A percentile compares a stretch with the other conserved stretches of the same genome.
Evolutionary conservation across 768 basidiomycete genomes (phyloP).

Genomic region (Kwoniella pini): DNA sequence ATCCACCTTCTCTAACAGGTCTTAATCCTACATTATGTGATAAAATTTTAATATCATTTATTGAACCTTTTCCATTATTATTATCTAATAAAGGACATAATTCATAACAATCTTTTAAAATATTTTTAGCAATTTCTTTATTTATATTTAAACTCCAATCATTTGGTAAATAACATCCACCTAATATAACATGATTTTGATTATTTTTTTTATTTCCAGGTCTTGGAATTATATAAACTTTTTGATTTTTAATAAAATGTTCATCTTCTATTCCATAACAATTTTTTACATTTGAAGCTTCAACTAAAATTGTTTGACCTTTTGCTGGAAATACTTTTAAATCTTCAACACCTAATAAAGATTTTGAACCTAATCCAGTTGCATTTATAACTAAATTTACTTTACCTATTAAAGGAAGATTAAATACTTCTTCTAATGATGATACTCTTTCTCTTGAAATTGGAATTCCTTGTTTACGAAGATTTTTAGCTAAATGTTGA

Average conservation of each 20-base stretch:
- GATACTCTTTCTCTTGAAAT: slow-evolving; percentile 58
- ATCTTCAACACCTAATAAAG: slow-evolving; percentile 81
- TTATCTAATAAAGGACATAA: slow-evolving; percentile 57
- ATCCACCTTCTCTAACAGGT: slow-evolving; percentile 62
- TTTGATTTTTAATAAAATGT: background rate
- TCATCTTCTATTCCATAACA: slow-evolving; percentile 15
- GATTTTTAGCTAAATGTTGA: slow-evolving; percentile 59
- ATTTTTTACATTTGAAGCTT: slow-evolving; percentile 66
- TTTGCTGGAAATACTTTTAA: slow-evolving; percentile 68
- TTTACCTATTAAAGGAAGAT: slow-evolving; percentile 52
- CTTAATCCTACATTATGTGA: slow-evolving; percentile 65
- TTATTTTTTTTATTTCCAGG: slow-evolving; percentile 56
- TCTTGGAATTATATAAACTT: slow-evolving; percentile 67
- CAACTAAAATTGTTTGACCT: slow-evolving; percentile 78
- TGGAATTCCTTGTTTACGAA: slow-evolving; percentile 57
- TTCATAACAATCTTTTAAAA: slow-evolving; percentile 56
- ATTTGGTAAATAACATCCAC: slow-evolving; percentile 61
- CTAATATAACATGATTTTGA: slow-evolving; percentile 59
- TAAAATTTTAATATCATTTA: slow-evolving; percentile 58
- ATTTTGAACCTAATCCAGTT: slow-evolving; percentile 65
- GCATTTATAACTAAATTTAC: slow-evolving; percentile 62
- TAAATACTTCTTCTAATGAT: slow-evolving; percentile 60
- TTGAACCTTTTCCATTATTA: slow-evolving; percentile 52
- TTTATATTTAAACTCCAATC: slow-evolving; percentile 62
- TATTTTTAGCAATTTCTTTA: slow-evolving; percentile 57